Percentiles rank a stretch among this genome's conserved stretches.
Conservation (phyloP, 202 grass and related monocot species). For the Setaria italica region DNA sequence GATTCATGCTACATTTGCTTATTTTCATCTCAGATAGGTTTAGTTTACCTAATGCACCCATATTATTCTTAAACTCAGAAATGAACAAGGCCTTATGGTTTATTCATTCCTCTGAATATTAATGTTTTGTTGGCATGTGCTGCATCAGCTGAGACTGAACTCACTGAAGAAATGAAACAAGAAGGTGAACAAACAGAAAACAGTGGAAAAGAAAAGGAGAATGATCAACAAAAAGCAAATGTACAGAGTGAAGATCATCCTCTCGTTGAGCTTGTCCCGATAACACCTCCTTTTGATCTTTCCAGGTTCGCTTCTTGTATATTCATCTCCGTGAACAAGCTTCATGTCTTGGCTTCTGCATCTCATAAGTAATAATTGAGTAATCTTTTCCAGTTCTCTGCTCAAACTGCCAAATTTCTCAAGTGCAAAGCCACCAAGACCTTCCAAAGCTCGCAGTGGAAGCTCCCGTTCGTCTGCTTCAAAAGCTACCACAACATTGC, state of each 20-base stretch:
- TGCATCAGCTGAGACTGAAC: slow-evolving; percentile 51
- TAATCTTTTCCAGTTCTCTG: slow-evolving; percentile 59
- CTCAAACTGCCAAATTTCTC: slow-evolving; percentile 75
- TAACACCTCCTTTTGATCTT: slow-evolving; percentile 71
- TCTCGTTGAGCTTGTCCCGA: slow-evolving; percentile 63
- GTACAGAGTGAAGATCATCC: slow-evolving; percentile 58
- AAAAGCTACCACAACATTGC: slow-evolving; percentile 40
- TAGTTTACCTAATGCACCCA: background rate
- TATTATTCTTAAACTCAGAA: background rate
- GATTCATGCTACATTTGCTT: slow-evolving; percentile 10
- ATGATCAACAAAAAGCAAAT: slow-evolving; percentile 65
- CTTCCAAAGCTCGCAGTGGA: slow-evolving; percentile 56
- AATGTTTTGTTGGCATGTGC: slow-evolving; percentile 45
- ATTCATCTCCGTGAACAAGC: background rate
- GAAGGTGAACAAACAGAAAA: slow-evolving; percentile 58
- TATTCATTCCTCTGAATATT: slow-evolving; percentile 40
- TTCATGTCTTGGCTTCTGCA: background rate
- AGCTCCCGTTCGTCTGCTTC: slow-evolving; percentile 59
- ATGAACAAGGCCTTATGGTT: slow-evolving; percentile 19
- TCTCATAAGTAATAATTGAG: slow-evolving; percentile 25
- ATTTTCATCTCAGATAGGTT: slow-evolving; percentile 7
- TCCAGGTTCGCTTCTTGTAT: slow-evolving; percentile 60
- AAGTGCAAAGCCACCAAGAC: slow-evolving; percentile 78
- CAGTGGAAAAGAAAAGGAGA: slow-evolving; percentile 67
- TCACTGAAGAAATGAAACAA: slow-evolving; percentile 69